Evolutionary conservation across 129 eudicot genomes (phyloP).

Genomic region (Lonicera japonica): DNA sequence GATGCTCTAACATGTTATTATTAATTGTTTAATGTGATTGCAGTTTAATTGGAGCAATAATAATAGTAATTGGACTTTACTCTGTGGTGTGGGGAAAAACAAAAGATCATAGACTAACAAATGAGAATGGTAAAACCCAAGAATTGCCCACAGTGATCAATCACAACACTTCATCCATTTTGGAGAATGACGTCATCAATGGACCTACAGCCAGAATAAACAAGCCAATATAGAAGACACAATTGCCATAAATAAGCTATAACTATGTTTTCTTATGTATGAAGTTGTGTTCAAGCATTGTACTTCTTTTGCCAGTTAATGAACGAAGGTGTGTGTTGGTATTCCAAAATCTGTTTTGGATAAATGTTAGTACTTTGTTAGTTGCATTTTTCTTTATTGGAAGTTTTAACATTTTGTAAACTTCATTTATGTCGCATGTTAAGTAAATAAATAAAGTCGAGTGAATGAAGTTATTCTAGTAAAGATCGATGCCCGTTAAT

Average conservation of each 20-base stretch:
- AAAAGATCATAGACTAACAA: constrained; percentile 42
- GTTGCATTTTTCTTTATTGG: too few relatives aligned
- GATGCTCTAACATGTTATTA: too few relatives aligned
- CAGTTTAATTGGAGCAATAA: constrained; percentile 80
- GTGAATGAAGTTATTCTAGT: too few relatives aligned
- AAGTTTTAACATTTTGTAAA: too few relatives aligned
- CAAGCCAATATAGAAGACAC: background rate
- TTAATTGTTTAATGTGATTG: background rate
- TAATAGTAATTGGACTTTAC: constrained; percentile 82
- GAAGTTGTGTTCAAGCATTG: too few relatives aligned
- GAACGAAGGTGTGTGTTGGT: background rate
- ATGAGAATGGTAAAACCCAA: constrained; percentile 35
- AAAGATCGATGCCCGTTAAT: too few relatives aligned
- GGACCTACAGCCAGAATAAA: constrained; percentile 1
- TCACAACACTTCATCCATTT: background rate
- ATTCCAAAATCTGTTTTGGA: background rate
- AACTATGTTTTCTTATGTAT: background rate
- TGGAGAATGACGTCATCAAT: background rate
- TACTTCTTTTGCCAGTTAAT: background rate
- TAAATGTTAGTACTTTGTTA: background rate
- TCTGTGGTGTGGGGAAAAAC: constrained; percentile 96
- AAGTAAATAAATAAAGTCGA: too few relatives aligned
- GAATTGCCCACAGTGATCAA: constrained; percentile 40
- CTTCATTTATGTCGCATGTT: too few relatives aligned
- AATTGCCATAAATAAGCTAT: constrained; percentile 8